These are phyloP conservation scores for Brettanomyces anomalus DNA, from an alignment of 805 yeast genomes.

Conservation along the genomic window DNA sequence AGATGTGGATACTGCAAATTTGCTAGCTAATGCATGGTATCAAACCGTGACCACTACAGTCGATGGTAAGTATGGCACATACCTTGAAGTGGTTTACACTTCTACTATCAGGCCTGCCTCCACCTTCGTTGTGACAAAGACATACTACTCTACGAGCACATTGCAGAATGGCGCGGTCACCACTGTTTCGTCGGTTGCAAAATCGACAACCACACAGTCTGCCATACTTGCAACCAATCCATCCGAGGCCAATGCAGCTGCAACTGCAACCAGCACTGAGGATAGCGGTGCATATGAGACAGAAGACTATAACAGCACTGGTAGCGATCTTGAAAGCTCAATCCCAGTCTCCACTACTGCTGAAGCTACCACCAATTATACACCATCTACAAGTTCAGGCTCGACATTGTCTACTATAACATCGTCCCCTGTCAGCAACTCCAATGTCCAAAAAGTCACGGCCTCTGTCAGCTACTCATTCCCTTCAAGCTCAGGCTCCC, in stretches of 20 bases:
- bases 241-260: constrained; percentile 2
- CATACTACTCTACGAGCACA: constrained; percentile 1
- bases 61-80: constrained; percentile 13
- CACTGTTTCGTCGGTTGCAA: constrained; percentile 3
- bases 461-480: constrained; percentile 4
- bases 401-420: constrained; percentile 5
- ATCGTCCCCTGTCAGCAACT: constrained; percentile 6
- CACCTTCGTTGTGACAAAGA: constrained; percentile 11
- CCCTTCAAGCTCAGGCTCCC: constrained; percentile 4
- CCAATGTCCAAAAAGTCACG: constrained; percentile 4
- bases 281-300: constrained; percentile 4
- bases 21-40: constrained; percentile 9
- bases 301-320: not conserved
- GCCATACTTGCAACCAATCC: constrained; percentile 3
- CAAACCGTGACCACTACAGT: constrained; percentile 13
- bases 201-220: constrained; percentile 2
- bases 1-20: not conserved
- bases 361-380: constrained; percentile 21
- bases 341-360: constrained; percentile 28
- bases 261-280: constrained; percentile 12
- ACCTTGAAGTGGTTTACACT: constrained; percentile 19
- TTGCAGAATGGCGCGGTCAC: constrained; percentile 2
- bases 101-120: constrained; percentile 17
- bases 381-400: constrained; percentile 2
- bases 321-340: constrained; percentile 4